Percentiles rank a stretch among this genome's conserved stretches.
Conservation (phyloP, 164 flowering plant species). For the Magnolia officinalis region DNA sequence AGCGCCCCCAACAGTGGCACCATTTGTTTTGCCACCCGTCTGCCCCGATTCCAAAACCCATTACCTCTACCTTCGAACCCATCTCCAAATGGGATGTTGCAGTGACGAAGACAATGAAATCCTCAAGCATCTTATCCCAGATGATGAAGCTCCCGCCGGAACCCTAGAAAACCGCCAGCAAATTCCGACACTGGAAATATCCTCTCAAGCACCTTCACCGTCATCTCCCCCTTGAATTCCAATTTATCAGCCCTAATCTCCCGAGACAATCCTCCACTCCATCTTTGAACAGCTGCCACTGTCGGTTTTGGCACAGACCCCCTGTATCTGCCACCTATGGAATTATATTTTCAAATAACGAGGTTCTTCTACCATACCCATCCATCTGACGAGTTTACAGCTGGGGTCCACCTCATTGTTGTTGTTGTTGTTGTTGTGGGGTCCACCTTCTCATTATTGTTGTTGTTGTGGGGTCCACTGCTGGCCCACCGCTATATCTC, state of each 20-base stretch:
- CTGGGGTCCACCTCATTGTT: no score
- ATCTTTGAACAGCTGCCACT: slow-evolving; percentile 59
- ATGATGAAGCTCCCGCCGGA: background rate
- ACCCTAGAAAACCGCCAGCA: background rate
- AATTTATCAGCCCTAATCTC: slow-evolving; percentile 56
- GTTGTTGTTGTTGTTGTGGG: no score
- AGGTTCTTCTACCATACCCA: no score
- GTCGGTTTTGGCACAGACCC: slow-evolving; percentile 75
- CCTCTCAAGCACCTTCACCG: background rate
- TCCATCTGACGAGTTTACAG: no score
- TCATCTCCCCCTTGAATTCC: slow-evolving; percentile 72
- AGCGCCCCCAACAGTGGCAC: no score
- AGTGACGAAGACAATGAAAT: slow-evolving; percentile 22
- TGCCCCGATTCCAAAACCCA: no score
- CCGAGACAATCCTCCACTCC: slow-evolving; percentile 56
- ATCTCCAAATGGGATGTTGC: slow-evolving; percentile 19
- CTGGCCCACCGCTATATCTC: no score
- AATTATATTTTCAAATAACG: slow-evolving; percentile 19
- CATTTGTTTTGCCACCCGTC: no score
- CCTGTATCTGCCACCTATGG: slow-evolving; percentile 81
- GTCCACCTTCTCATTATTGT: no score
- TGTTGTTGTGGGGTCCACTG: no score
- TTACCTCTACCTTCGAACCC: background rate
- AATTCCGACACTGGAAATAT: no score
- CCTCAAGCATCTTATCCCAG: slow-evolving; percentile 12